These are phyloP conservation scores for Petunia secreta DNA, from an alignment of 257 asterid species.

Conservation along the genomic window DNA sequence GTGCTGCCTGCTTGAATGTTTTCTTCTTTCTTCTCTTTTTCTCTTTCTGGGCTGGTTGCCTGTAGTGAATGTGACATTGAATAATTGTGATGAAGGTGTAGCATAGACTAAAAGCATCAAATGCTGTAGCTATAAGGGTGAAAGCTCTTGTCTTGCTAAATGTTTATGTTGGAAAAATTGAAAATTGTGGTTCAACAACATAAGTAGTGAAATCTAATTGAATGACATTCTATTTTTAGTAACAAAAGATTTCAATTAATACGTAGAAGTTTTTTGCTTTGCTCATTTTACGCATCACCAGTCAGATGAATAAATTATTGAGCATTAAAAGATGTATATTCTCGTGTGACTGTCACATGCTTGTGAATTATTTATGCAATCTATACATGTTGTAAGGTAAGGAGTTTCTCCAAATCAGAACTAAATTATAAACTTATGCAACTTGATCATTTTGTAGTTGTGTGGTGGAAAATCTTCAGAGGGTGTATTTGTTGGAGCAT, in stretches of 20 bases:
- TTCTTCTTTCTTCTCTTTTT: no score
- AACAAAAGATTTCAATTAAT: neutral
- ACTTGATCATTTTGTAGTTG: conserved; percentile 58
- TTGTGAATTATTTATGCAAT: neutral
- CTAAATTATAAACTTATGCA: conserved; percentile 27
- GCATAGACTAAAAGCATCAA: neutral
- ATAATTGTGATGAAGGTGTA: neutral
- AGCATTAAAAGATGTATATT: neutral
- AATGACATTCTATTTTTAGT: neutral
- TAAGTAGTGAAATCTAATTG: neutral
- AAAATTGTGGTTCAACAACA: neutral
- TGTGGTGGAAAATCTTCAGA: conserved; percentile 96
- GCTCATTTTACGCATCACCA: neutral
- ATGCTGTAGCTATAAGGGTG: conserved; percentile 1
- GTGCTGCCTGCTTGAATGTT: no score
- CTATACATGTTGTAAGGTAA: neutral
- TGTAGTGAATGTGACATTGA: neutral
- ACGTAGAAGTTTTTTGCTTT: neutral
- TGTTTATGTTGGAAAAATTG: neutral
- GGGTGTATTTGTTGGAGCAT: conserved; percentile 93
- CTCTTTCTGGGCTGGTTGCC: neutral
- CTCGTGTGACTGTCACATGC: neutral
- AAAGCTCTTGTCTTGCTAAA: neutral
- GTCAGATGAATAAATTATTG: conserved; percentile 15
- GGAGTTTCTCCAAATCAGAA: neutral